Evolutionary conservation across 2,329 filamentous ascomycete species (phyloP).

Genomic region (Geosmithia putterillii): DNA sequence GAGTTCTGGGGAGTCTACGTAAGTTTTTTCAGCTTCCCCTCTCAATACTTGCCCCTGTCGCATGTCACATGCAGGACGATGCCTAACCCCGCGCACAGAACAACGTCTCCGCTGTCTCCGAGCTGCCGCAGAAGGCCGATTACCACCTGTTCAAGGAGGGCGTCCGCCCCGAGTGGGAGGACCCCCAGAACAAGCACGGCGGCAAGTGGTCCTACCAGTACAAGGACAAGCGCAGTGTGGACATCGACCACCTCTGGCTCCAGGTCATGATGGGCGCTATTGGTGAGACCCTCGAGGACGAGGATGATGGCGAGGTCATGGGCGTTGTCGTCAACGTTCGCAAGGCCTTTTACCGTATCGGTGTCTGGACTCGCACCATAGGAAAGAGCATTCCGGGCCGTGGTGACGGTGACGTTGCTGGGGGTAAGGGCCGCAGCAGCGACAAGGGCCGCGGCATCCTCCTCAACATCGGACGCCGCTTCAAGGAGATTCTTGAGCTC

Average conservation of each 20-base stretch:
- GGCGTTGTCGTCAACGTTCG: slow-evolving; percentile 98
- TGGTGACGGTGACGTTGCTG: slow-evolving; percentile 59
- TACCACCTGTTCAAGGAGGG: slow-evolving; percentile 99
- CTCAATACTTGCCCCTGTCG: neutral
- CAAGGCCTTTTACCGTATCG: slow-evolving; percentile 95
- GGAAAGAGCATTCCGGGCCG: slow-evolving; percentile 72
- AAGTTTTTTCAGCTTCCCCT: slow-evolving; percentile 22
- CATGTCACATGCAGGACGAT: slow-evolving; percentile 2
- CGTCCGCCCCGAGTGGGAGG: slow-evolving; percentile 97
- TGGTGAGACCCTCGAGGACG: slow-evolving; percentile 91
- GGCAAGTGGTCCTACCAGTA: slow-evolving; percentile 98
- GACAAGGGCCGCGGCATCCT: slow-evolving; percentile 83
- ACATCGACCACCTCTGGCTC: slow-evolving; percentile 92
- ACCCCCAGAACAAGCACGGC: slow-evolving; percentile 96
- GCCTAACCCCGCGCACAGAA: slow-evolving; percentile 47
- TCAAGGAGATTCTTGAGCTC: slow-evolving; percentile 86
- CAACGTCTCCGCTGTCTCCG: slow-evolving; percentile 93
- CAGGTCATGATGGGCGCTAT: slow-evolving; percentile 95
- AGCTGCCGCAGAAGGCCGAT: slow-evolving; percentile 93
- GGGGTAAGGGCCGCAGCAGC: slow-evolving; percentile 61
- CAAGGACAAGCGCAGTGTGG: slow-evolving; percentile 86
- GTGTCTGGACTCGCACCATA: slow-evolving; percentile 91
- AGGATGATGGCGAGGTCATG: slow-evolving; percentile 95
- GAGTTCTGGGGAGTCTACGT: slow-evolving; percentile 99
- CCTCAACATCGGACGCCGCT: slow-evolving; percentile 70